A percentile compares a stretch with the other conserved stretches of the same genome.
Evolutionary conservation across 2,329 filamentous ascomycete species (phyloP).

Genomic region (Penicillium sumatraense): DNA sequence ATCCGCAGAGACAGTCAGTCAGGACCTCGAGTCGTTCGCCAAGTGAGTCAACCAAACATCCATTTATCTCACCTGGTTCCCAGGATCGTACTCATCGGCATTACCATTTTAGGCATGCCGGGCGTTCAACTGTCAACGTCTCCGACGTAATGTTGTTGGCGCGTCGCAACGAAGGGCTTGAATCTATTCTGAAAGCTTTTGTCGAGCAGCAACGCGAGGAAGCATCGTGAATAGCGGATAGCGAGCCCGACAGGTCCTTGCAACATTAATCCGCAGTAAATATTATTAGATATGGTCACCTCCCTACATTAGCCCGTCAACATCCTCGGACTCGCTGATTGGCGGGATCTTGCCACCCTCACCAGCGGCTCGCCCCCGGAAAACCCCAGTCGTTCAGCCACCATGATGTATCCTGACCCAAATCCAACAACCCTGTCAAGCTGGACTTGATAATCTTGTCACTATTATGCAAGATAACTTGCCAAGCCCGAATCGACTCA

Average conservation of each 20-base stretch:
- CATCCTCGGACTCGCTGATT: conserved; percentile 9
- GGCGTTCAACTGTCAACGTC: conserved; percentile 76
- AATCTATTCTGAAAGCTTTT: conserved; percentile 66
- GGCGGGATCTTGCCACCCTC: conserved; percentile 5
- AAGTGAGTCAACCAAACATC: conserved; percentile 43
- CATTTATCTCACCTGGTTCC: background rate
- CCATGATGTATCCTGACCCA: conserved; percentile 16
- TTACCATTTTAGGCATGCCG: conserved; percentile 71
- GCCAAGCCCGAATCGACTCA: background rate
- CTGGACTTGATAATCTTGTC: conserved; percentile 2
- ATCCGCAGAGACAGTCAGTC: conserved; percentile 55
- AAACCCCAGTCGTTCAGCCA: background rate
- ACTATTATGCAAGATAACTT: conserved; percentile 1
- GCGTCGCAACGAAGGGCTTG: conserved; percentile 82
- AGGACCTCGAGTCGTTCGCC: conserved; percentile 68
- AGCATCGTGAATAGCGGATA: conserved; percentile 21
- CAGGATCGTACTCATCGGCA: conserved; percentile 12
- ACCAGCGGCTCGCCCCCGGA: background rate
- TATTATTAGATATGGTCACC: background rate
- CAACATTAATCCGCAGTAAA: background rate
- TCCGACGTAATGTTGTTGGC: conserved; percentile 88
- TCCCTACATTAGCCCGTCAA: background rate
- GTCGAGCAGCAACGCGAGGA: conserved; percentile 37
- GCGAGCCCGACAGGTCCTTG: background rate
- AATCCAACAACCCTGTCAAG: conserved; percentile 1